Evolutionary conservation across 805 yeast genomes (phyloP), one percentile per base, ranked within the genome.

Genomic region (Yamadazyma endophytica): DNA sequence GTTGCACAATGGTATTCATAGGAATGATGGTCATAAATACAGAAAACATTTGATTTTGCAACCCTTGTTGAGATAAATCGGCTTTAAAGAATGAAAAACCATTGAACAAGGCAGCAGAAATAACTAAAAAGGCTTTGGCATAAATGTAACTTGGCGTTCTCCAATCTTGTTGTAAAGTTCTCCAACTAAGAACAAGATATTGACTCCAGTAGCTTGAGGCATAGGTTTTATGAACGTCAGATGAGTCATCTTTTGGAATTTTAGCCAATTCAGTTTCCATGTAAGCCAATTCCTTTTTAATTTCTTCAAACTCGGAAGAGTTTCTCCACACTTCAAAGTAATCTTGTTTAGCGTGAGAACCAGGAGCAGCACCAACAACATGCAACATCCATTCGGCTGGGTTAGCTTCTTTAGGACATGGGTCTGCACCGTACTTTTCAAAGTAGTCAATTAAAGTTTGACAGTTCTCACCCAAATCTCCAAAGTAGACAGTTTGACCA

Each of bases 341-440:
- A 54, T 82, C 83, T 56, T 77, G 83, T 28, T 65, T 64, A 12
- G 87, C 82, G 44, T 75, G 80, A 23, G 85, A 73, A 32, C 87
- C 87, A 7, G 88, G 88, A 22, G 87, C 87, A 32, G 88, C 87
- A 48, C 89, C 88, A 46, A 81, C 80, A 41, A 79, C 83, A 42
- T 82, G 82, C 58, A 87, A 66, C 94, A 87, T 87, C 92, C 94
- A 87, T 61, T 86, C 95, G 13, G 64, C 65, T 4, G 66, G 65
- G 39, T 59, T 59, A 6, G 65, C 61, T 44, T 57, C 56, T 16
- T 40, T 32, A 6, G 64, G 64, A 50, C 67, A 61, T 26, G 49
- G 47, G 23, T 50, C 56, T 23, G 89, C 88, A 18, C 95, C 84
- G 49, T 79, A 59, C 42, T 68, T 68, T 58, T 82, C 89, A 50